These are phyloP conservation scores for Rhytidiadelphus loreus DNA, from an alignment of 225 moss, liverwort and hornwort genomes.

Conservation along the genomic window DNA sequence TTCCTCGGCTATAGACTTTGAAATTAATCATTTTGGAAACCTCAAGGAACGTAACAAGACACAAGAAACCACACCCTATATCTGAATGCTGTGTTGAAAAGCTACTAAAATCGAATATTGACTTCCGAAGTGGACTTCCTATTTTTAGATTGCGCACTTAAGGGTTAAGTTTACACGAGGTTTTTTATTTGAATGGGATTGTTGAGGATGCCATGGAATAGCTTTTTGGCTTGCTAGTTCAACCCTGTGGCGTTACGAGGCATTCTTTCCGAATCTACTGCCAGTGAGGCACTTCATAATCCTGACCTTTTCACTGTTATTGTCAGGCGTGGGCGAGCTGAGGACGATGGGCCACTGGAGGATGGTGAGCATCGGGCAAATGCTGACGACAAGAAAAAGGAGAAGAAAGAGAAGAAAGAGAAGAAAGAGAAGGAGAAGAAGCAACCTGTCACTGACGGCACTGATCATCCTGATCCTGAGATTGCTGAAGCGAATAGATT, in stretches of 20 bases:
- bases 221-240: neutral
- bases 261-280: neutral
- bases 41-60: neutral
- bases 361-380: slow-evolving; percentile 77
- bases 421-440: slow-evolving; percentile 75
- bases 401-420: slow-evolving; percentile 33
- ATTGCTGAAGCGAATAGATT: slow-evolving; percentile 89
- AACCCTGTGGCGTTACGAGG: neutral
- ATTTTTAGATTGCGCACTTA: neutral
- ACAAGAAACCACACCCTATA: neutral
- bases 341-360: slow-evolving; percentile 79
- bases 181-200: neutral
- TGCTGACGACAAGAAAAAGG: slow-evolving; percentile 59
- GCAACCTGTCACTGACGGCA: slow-evolving; percentile 72
- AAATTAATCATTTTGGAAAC: neutral
- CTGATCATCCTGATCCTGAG: slow-evolving; percentile 84
- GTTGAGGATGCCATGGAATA: neutral
- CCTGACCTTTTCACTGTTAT: neutral
- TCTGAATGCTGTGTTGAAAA: neutral
- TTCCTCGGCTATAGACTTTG: neutral
- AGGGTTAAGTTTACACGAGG: neutral
- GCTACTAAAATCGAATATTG: neutral
- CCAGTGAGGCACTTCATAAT: neutral
- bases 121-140: neutral
- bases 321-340: slow-evolving; percentile 53